Evolutionary conservation across 192 early-diverging fungal genomes (phyloP), one percentile per base, ranked within the genome.

Genomic region (Entomortierella parvispora): DNA sequence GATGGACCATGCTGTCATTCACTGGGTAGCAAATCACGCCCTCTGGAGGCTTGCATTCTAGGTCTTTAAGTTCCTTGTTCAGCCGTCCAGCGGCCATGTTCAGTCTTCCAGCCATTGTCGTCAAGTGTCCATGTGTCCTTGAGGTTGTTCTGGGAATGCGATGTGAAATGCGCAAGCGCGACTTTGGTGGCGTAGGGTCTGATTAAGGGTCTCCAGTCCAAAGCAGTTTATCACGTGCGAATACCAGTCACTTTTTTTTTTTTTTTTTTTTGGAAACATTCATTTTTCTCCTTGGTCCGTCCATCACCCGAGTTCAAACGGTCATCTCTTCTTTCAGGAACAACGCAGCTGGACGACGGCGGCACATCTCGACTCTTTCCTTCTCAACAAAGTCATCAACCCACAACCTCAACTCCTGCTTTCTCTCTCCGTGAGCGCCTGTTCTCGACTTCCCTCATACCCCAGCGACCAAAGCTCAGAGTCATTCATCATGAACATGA

Each of bases 21-120:
- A 84, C 58, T 20, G 89, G 91, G 50, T 89, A 87, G 68, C 91
- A 92, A 23, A 87, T 57, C 15, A 89, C 83, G 2, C 87, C 89
- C 11, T 82, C 77, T 0, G 88, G 87, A 8, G 88, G 86, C 25
- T 85, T 85, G 3, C 18, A 58, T 28, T 85, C 84, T 29, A 85
- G 46, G 20, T 68, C 74, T n/a, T 22, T 40, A 42, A 77, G 74
- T 29, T 77, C 74, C 53, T 64, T 77, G 12, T 46, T 32, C 74
- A 77, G 63, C 1, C 74, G 59, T 31, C 63, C 31, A 6, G 51
- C 32, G 7, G 49, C 68, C 28, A 65, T 58, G 42, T 60, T 75
- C 18, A 58, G 60, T 6, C 58, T 17, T 8, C 20, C 20, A 12
- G 68, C 42, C 44, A 53, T 65, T 17, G 20, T 40, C 49, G 28